A percentile compares a stretch with the other conserved stretches of the same genome.
These are phyloP conservation scores for Sarcodon sp. DNA, from an alignment of 768 basidiomycete genomes.

Conservation along the genomic window DNA sequence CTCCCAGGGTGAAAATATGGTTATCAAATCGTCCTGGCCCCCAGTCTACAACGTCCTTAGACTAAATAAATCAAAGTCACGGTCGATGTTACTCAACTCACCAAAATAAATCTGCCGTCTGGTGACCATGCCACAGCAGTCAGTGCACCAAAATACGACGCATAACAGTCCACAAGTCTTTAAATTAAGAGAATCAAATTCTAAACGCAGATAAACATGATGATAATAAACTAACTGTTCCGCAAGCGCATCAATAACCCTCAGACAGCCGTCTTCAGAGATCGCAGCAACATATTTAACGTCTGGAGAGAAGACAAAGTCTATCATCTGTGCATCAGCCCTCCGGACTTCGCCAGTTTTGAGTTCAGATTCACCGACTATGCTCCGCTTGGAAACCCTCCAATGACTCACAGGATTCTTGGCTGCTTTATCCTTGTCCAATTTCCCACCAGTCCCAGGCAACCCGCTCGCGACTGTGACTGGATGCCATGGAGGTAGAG, in stretches of 20 bases:
- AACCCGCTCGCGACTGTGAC: conserved; percentile 29
- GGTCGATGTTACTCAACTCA: conserved; percentile 14
- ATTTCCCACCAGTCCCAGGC: conserved; percentile 12
- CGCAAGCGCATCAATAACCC: conserved; percentile 80
- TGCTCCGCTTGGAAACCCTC: conserved; percentile 58
- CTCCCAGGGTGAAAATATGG: conserved; percentile 92
- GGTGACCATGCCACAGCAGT: conserved; percentile 93
- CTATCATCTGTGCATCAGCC: conserved; percentile 22
- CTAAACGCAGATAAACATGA: background rate
- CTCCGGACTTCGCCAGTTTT: background rate
- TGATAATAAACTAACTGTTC: conserved; percentile 50
- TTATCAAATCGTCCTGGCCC: conserved; percentile 93
- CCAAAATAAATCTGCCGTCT: conserved; percentile 87
- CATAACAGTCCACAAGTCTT: conserved; percentile 88
- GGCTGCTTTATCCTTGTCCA: conserved; percentile 51
- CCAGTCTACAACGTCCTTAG: conserved; percentile 47
- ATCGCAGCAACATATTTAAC: conserved; percentile 83
- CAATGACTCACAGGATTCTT: conserved; percentile 92
- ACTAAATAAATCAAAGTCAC: background rate
- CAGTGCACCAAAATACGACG: conserved; percentile 88
- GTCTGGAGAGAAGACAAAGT: conserved; percentile 90
- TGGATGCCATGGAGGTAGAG: conserved; percentile 82
- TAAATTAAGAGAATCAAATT: background rate
- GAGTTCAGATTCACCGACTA: conserved; percentile 45
- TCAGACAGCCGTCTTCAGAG: conserved; percentile 83